Base-by-base conservation (phyloP, 2,329 filamentous ascomycete genomes). In the Cladosporium austrohemisphaericum region DNA sequence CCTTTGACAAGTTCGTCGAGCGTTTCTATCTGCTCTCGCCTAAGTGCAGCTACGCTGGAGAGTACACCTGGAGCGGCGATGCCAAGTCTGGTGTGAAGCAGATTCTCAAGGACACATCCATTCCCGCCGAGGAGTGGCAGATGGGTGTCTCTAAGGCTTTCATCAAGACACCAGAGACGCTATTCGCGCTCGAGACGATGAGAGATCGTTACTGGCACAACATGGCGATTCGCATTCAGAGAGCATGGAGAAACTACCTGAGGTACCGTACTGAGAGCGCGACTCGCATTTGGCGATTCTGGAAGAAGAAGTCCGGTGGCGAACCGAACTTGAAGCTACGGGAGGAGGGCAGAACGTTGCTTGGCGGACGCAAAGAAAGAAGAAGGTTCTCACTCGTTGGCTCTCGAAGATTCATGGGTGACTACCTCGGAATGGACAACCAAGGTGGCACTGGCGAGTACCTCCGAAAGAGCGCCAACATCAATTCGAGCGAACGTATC, bases 201-300 rank as follows among this genome's bases (percentile, higher is more conserved):
- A 83, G 93, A 65, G 93, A 98, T 66, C 80, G 88, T 50, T 98
- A 97, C 71, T 97, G 92, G 92, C 92, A 97, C 70, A 98, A 97
- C 71, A 97, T 98, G 93, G 93, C 93, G 3, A 95, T 92, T 52
- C 83, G 93, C 52, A 97, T 98, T 52, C 93, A 98, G 72, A 82
- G 93, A 59, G 93, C 95, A 64, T 98, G 93, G 93, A 82, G 93
- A 61, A 95, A 94, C 45, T 97, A 96, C 64, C 78, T 97, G 32
- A 84, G 92, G 4, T 97, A 97, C 69, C 83, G 93, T 36, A 86
- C 83, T 20, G 93, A 98, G 70, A 93, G 88, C 52, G 93, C 93
- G 5, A 95, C 86, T 11, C 83, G 93, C 26, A 97, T 98, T 57
- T 93, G 97, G 67, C 81, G 89, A 33, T 91, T 95, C 74, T 98